Base-by-base conservation (phyloP, 2,329 filamentous ascomycete genomes). In the Fusarium foetens region DNA sequence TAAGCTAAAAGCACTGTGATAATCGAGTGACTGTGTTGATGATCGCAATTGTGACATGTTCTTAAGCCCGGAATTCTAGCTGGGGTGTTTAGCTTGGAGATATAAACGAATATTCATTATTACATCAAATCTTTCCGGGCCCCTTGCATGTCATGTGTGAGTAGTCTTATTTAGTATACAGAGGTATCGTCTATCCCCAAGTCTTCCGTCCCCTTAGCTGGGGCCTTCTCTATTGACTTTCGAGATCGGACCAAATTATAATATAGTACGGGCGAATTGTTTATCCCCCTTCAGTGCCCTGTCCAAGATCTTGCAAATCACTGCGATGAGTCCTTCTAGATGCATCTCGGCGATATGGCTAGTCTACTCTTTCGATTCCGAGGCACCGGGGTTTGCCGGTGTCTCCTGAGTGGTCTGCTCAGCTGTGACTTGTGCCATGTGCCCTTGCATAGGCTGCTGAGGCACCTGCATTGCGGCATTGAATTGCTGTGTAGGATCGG, bases 141-240 rank as follows among this genome's bases (percentile, higher is more conserved):
- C n/a, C 54, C 31, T 41, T 29, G 45, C 39, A 48, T 54, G 53
- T 49, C 62, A 48, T 65, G 45, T 48, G 63, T 35, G 57, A 43
- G 67, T 39, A 66, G 58, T 69, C 45, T 57, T 52, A 36, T 58
- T 73, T 72, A 73, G 36, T 74, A 68, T 76, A 76, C 74, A 76
- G 68, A 74, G 71, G 69, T 75, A 76, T 76, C 71, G 67, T 76
- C 62, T 67, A 76, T 75, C 62, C 58, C 61, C 68, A 51, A 38
- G 46, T 63, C 52, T 29, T 51, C 57, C 48, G 17, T 27, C 41
- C n/a, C 21, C 33, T 39, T 41, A 61, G 25, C 45, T 59, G 43
- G 60, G 66, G 16, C 51, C 49, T 57, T 52, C 41, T 48, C 59
- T 41, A 57, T 51, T 27, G 17, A 53, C 45, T 27, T 51, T 52